Percentiles rank a stretch among this genome's conserved stretches.
Evolutionary conservation across 257 asterid genomes (phyloP).

Genomic region (Echium plantagineum): DNA sequence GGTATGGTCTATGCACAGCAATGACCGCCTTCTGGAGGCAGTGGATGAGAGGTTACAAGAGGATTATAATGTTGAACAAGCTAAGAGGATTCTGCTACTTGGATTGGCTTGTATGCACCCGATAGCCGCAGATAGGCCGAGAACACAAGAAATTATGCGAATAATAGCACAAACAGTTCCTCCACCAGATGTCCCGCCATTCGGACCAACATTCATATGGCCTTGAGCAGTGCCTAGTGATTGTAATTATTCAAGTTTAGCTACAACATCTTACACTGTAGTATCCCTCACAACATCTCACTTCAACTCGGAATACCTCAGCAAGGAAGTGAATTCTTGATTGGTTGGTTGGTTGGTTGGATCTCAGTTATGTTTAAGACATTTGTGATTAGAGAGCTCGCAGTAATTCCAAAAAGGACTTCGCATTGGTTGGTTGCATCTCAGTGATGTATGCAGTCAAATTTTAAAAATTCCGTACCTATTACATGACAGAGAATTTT

Average conservation of each 20-base stretch:
- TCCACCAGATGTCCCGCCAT: conserved; percentile 53
- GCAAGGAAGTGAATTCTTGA: conserved; percentile 46
- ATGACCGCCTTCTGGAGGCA: conserved; percentile 49
- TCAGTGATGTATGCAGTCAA: no score
- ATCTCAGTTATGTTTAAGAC: conserved; percentile 32
- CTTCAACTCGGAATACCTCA: conserved; percentile 34
- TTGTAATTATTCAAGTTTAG: conserved; percentile 23
- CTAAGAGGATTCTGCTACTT: conserved; percentile 46
- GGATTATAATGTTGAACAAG: conserved; percentile 49
- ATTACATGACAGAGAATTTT: no score
- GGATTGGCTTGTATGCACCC: conserved; percentile 87
- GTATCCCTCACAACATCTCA: conserved; percentile 30
- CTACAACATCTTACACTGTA: conserved; percentile 1
- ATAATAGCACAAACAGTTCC: conserved; percentile 50
- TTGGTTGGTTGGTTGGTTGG: no score
- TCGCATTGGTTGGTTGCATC: no score
- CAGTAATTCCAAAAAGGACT: no score
- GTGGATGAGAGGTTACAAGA: conserved; percentile 50
- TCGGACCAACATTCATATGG: conserved; percentile 84
- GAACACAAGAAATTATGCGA: conserved; percentile 43
- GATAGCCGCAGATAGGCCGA: conserved; percentile 50
- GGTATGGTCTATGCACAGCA: conserved; percentile 79
- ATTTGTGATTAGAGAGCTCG: no score
- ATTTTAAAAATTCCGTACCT: no score
- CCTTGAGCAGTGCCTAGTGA: conserved; percentile 35